Evolutionary conservation across 768 basidiomycete genomes (phyloP).

Genomic region (Kwoniella europaea): DNA sequence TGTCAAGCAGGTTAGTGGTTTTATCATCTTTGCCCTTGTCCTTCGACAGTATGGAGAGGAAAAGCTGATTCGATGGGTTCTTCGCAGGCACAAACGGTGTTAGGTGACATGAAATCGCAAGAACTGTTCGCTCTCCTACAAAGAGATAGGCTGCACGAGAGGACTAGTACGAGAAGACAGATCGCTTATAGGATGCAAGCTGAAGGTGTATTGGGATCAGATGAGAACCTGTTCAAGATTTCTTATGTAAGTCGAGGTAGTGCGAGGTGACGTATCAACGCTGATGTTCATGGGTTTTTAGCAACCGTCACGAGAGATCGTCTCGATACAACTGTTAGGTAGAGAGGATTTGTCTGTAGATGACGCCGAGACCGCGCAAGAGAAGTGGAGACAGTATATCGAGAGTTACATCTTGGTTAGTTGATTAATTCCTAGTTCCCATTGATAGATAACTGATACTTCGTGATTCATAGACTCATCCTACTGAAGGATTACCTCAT

Average conservation of each 20-base stretch:
- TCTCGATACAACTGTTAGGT: conserved; percentile 60
- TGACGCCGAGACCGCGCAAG: conserved; percentile 59
- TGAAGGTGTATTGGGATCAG: conserved; percentile 58
- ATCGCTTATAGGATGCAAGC: conserved; percentile 61
- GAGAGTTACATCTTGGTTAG: conserved; percentile 60
- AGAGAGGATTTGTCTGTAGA: conserved; percentile 61
- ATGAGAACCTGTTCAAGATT: conserved; percentile 62
- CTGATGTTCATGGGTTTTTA: conserved; percentile 24
- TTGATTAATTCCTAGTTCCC: conserved; percentile 5
- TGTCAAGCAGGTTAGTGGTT: conserved; percentile 83
- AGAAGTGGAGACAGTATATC: conserved; percentile 61
- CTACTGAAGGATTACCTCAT: conserved; percentile 60
- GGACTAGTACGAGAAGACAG: conserved; percentile 56
- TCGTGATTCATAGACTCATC: conserved; percentile 46
- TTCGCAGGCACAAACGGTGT: conserved; percentile 78
- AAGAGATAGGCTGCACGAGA: conserved; percentile 63
- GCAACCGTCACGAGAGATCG: conserved; percentile 48
- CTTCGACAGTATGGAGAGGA: not conserved
- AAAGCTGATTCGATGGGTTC: conserved; percentile 29
- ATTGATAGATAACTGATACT: conserved; percentile 7
- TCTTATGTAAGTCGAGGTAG: conserved; percentile 57
- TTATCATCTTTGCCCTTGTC: conserved; percentile 61
- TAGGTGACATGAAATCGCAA: conserved; percentile 82
- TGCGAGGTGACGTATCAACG: not conserved
- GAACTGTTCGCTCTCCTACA: conserved; percentile 80